Base-by-base conservation (phyloP, 306 rosid genomes). In the Cicer arietinum region DNA sequence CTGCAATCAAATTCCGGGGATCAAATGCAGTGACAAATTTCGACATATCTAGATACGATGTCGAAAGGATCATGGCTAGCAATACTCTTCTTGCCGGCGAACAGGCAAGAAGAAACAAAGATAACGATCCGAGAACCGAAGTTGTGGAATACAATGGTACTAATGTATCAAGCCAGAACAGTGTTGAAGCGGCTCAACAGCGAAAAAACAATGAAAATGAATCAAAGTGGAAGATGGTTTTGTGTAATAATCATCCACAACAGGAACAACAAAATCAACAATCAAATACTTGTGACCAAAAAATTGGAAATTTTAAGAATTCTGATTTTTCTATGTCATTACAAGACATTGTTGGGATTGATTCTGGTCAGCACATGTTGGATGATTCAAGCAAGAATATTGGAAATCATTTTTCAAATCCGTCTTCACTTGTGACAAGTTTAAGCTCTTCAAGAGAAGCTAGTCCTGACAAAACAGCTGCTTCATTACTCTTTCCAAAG, bases 1-100 rank as follows among this genome's bases (percentile, higher is more conserved):
- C 99, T 6, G 99, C 99, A 8, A 90, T 95, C 40, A 95, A 95
- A 78, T 95, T 95, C 59, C 96, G 99, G 0, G 99, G 99, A 0
- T 83, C 68, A 10, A 92, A 90, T 71, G 99, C 99, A 0, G 97
- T 95, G 1, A 95, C 99, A 8, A 95, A 95, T 74, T 95, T 95
- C 0, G 98, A 92, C 86, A 88, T 92, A 14, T 86, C 99, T 3
- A 86, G 90, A 73, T 95, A 95, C 50, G 90, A 95, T 1, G 97
- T 95, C 5, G 99, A 95, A 40, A 89, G 84, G 67, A 95, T 95
- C 88, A 92, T 90, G 89, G 91, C 96, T 12, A 95, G 99, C 52
- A 90, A 57, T 11, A 90, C 93, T 11, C 89, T 95, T 2, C 94
- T 92, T 0, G 87, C 97, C 0, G 97, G 99, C 2, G 97, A 95